Conservation (phyloP, 202 grass and related monocot species). For the Setaria italica region DNA sequence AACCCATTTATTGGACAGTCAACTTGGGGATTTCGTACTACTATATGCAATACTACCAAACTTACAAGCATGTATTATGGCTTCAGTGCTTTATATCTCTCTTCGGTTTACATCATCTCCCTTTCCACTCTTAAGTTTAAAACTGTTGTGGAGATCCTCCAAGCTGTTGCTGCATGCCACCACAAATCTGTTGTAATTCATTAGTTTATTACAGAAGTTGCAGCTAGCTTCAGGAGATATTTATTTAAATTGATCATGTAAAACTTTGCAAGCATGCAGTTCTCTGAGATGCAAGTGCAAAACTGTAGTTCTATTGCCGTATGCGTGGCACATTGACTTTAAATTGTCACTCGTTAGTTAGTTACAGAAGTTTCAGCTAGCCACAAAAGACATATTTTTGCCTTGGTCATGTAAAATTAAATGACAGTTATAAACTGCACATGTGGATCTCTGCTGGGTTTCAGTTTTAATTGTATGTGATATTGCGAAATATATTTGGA, state of each 20-base stretch:
- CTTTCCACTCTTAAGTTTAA: background rate
- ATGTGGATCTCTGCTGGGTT: background rate
- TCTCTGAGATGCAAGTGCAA: background rate
- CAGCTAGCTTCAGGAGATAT: background rate
- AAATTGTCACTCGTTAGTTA: background rate
- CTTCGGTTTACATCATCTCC: background rate
- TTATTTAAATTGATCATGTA: background rate
- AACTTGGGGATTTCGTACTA: background rate
- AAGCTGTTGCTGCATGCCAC: background rate
- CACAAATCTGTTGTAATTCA: background rate
- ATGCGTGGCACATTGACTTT: background rate
- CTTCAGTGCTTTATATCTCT: background rate
- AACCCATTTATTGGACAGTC: constrained; percentile 10
- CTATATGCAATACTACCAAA: background rate
- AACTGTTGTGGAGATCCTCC: background rate
- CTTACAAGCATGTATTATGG: background rate
- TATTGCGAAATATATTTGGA: background rate
- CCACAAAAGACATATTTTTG: background rate
- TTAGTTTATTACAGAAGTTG: constrained; percentile 4
- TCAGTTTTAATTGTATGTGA: background rate
- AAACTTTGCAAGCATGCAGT: background rate
- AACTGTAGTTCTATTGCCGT: background rate
- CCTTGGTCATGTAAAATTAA: background rate
- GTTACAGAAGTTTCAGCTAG: background rate
- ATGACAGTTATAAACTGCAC: background rate